Evolutionary conservation across 2,329 filamentous ascomycete genomes (phyloP).

Genomic region (Rhynchosporium graminicola): DNA sequence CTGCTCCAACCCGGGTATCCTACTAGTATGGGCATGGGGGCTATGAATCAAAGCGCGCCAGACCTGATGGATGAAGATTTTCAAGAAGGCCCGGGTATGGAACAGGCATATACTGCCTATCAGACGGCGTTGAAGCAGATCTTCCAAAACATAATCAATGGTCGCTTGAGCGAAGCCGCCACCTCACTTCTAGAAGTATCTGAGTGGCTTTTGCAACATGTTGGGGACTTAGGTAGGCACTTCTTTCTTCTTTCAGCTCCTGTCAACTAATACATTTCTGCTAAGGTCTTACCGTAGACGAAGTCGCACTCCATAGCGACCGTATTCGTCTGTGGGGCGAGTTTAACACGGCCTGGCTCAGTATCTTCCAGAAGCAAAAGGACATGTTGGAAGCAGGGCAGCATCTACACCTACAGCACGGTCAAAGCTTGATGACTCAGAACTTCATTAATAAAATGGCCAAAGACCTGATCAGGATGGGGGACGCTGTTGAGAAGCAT

Average conservation of each 20-base stretch:
- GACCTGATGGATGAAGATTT: constrained; percentile 58
- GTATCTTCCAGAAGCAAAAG: constrained; percentile 79
- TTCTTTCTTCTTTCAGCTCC: constrained; percentile 35
- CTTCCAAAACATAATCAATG: constrained; percentile 62
- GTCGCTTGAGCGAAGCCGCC: constrained; percentile 60
- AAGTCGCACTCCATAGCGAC: constrained; percentile 72
- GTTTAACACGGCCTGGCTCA: constrained; percentile 91
- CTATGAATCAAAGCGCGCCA: constrained; percentile 47
- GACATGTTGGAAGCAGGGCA: constrained; percentile 58
- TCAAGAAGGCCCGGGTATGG: constrained; percentile 51
- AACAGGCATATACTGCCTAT: constrained; percentile 69
- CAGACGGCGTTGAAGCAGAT: constrained; percentile 61
- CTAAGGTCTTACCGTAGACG: constrained; percentile 81
- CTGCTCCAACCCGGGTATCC: constrained; percentile 57
- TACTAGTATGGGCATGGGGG: constrained; percentile 49
- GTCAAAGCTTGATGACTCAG: constrained; percentile 65
- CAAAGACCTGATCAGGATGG: constrained; percentile 77
- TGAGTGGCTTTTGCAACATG: constrained; percentile 66
- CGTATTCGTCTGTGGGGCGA: constrained; percentile 87
- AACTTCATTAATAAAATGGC: constrained; percentile 77
- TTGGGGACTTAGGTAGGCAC: constrained; percentile 64
- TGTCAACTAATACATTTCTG: constrained; percentile 40
- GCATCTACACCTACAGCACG: constrained; percentile 35
- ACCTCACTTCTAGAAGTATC: constrained; percentile 61
- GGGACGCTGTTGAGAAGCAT: constrained; percentile 83